Evolutionary conservation across 2,329 filamentous ascomycete species (phyloP), one percentile per base, ranked within the genome.

Genomic region (Fusarium tanahbumbuense): DNA sequence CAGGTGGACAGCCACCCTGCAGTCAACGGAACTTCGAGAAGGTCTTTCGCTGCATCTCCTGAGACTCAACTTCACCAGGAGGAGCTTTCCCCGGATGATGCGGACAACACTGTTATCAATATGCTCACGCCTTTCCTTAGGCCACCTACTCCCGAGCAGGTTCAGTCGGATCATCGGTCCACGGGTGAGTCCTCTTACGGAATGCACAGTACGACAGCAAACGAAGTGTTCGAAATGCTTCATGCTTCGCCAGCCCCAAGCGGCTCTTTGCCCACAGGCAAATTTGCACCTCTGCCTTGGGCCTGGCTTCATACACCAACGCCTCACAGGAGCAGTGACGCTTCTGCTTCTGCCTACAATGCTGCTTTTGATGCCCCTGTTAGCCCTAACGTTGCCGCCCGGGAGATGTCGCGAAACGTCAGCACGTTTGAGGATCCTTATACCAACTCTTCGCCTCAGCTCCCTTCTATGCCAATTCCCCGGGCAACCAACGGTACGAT

Each of bases 151-250:
- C 79, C 82, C 10, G 79, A 82, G 44, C 76, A 79, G 20, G 70
- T 76, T 46, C 76, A 78, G 15, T 45, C 45, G 45, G 75, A 77
- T 2, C 64, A 64, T 23, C 76, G 78, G 20, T 77, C 76, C 6
- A 75, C 77, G 4, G 76, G 76, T 9, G 83, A 86, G 45, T 58
- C 84, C 5, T 87, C 84, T 3, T 88, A 88, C 64, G 87, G 85
- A 18, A 87, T 88, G 85, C 82, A 85, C 71, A 84, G 83, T 12
- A 75, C 79, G 5, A 86, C 83, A 10, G 83, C 86, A 27, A 83
- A 86, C 49, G 85, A 86, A 20, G 70, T 86, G 4, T 86, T 87
- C 67, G 83, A 80, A 28, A 77, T 81, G 44, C 72, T 82, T 44
- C 77, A 75, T 16, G 74, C 80, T 10, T 73, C 79, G 37, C 67